Percentiles rank a stretch among this genome's conserved stretches.
Evolutionary conservation across 345 rosid species (phyloP).

Genomic region (Brassica rapa): DNA sequence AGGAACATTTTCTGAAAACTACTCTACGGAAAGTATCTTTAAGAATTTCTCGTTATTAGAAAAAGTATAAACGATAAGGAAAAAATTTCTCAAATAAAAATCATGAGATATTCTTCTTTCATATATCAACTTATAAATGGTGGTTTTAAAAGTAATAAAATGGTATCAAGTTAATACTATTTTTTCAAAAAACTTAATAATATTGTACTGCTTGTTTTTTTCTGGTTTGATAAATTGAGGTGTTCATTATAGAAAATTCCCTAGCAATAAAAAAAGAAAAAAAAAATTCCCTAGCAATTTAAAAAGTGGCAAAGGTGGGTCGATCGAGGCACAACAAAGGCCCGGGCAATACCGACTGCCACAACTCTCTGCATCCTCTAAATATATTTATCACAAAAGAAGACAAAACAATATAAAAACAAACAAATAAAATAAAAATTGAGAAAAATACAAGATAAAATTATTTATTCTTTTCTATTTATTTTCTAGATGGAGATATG

Average conservation of each 20-base stretch:
- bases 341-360: constrained; percentile 68
- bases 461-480: background rate
- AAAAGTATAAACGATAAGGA: background rate
- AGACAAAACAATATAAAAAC: constrained; percentile 7
- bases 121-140: background rate
- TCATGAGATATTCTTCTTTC: background rate
- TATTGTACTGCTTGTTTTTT: background rate
- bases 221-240: constrained; percentile 4
- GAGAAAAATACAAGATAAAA: background rate
- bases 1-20: background rate
- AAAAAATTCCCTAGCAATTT: constrained; percentile 1
- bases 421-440: background rate
- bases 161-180: background rate
- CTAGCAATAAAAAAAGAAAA: background rate
- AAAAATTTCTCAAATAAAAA: background rate
- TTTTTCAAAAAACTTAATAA: too few species aligned
- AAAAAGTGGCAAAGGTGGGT: constrained; percentile 45
- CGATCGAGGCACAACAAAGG: constrained; percentile 49
- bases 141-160: background rate
- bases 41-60: background rate
- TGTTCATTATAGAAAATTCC: constrained; percentile 31
- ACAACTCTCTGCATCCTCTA: constrained; percentile 46
- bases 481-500: background rate
- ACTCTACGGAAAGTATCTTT: background rate
- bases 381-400: constrained; percentile 8